Base-by-base conservation (phyloP, 495 filamentous ascomycete species). In the Ramalina peruviana region DNA sequence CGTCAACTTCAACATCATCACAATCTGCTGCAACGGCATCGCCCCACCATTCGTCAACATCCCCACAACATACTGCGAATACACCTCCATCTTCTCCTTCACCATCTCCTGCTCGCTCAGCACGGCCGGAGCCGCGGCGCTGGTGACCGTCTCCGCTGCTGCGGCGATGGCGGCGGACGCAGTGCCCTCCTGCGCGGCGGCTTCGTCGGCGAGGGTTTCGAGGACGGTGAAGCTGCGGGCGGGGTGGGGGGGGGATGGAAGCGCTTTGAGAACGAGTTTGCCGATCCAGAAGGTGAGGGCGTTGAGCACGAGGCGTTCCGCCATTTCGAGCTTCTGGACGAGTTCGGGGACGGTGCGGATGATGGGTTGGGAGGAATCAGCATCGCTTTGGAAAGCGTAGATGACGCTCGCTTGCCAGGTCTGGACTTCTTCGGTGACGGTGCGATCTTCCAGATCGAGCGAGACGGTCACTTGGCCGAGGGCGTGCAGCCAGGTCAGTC, bases 331-430 rank as follows among this genome's bases (percentile, higher is more conserved):
- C 37, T 70, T 55, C 15, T 71, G 58, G 40, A 72, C 69, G n/a
- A 97, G 75, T 16, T 83, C 71, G 0, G 72, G 60, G 3, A 85
- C 71, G 1, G 76, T 78, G 57, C 71, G 73, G 10, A 68, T 71
- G 16, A 69, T 64, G 0, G 72, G 56, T 15, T 40, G 64, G 0
- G 72, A 55, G 9, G 46, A 38, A 16, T 60, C 60, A 0, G 56
- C 58, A 15, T 65, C 62, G 13, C 65, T 60, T 48, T 86, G 75
- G 58, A 98, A 97, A 6, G 85, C 85, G 58, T 88, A 79, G 51
- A 98, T 87, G 17, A 96, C 83, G 17, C 82, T 86, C 25, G 92
- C 92, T 67, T 95, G 85, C 72, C 85, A 93, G 1, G 87, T 86
- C 45, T 76, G 80, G 12, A 90, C 87, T 49, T 92, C 78, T 40